Evolutionary conservation across 331 rosid species (phyloP).

Genomic region (Acacia pycnantha): DNA sequence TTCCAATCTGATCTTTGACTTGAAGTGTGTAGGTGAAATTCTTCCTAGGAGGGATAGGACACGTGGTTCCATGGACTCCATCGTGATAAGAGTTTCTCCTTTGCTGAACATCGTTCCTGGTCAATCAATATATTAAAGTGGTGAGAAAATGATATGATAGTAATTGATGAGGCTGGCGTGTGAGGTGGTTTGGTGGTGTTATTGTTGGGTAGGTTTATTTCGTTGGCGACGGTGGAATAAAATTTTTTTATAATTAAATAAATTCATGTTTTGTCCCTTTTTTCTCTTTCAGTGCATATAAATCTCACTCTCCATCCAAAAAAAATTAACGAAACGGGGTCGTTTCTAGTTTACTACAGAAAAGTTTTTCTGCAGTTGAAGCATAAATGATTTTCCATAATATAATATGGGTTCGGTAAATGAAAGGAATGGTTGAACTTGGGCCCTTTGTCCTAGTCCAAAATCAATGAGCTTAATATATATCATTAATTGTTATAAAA

Average conservation of each 20-base stretch:
- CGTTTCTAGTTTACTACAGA: too few species aligned
- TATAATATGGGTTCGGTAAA: too few species aligned
- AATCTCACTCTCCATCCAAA: too few species aligned
- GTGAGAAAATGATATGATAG: background rate
- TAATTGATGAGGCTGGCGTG: constrained; percentile 22
- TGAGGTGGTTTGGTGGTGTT: background rate
- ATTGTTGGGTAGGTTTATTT: constrained; percentile 5
- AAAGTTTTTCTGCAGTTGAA: too few species aligned
- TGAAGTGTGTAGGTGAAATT: constrained; percentile 91
- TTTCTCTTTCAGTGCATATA: background rate
- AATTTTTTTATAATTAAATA: constrained; percentile 23
- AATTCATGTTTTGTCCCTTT: constrained; percentile 1
- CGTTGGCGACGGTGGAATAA: background rate
- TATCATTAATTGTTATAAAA: too few species aligned
- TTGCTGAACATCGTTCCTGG: constrained; percentile 85
- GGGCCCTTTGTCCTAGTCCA: too few species aligned
- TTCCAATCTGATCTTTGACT: constrained; percentile 90
- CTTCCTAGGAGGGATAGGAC: constrained; percentile 89
- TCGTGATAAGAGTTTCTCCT: constrained; percentile 85
- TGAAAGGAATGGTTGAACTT: too few species aligned
- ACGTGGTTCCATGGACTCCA: constrained; percentile 86
- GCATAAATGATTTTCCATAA: too few species aligned
- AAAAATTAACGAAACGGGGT: too few species aligned
- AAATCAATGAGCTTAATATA: too few species aligned
- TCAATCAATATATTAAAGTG: background rate